These are phyloP conservation scores for Ceriops tagal DNA, from an alignment of 345 rosid genomes.

Conservation along the genomic window DNA sequence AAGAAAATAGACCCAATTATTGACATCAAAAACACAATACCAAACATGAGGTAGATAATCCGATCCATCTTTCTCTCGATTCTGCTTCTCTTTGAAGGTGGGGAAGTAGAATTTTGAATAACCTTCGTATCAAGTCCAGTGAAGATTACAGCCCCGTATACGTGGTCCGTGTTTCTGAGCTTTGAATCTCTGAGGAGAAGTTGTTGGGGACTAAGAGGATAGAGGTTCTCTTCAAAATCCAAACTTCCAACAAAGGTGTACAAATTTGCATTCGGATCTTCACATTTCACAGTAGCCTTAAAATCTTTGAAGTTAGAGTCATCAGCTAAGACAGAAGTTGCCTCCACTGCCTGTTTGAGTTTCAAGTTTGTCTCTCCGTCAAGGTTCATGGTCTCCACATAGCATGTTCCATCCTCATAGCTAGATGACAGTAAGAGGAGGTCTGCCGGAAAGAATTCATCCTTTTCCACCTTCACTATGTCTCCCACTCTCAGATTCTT, in stretches of 20 bases:
- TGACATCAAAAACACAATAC: slow-evolving; percentile 48
- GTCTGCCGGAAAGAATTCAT: slow-evolving; percentile 83
- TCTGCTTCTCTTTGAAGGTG: slow-evolving; percentile 92
- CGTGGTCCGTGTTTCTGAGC: slow-evolving; percentile 73
- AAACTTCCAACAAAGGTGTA: slow-evolving; percentile 75
- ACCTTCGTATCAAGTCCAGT: slow-evolving; percentile 94
- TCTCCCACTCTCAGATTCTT: slow-evolving; percentile 75
- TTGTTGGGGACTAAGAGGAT: slow-evolving; percentile 74
- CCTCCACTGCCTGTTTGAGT: slow-evolving; percentile 73
- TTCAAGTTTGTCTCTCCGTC: slow-evolving; percentile 95
- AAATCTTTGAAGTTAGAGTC: slow-evolving; percentile 62
- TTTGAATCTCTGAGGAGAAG: slow-evolving; percentile 88
- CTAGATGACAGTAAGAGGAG: slow-evolving; percentile 75
- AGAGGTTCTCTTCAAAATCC: slow-evolving; percentile 52
- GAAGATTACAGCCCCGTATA: slow-evolving; percentile 78
- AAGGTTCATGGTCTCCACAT: slow-evolving; percentile 96
- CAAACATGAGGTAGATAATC: slow-evolving; percentile 64
- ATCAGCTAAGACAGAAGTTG: slow-evolving; percentile 55
- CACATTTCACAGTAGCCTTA: slow-evolving; percentile 65
- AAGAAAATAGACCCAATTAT: slow-evolving; percentile 72
- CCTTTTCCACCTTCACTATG: slow-evolving; percentile 75
- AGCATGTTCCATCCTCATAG: slow-evolving; percentile 77
- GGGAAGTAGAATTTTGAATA: slow-evolving; percentile 69
- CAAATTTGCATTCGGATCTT: slow-evolving; percentile 89
- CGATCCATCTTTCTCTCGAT: slow-evolving; percentile 80